Base-by-base conservation (phyloP, 2,329 filamentous ascomycete genomes). In the Fusarium subglutinans region DNA sequence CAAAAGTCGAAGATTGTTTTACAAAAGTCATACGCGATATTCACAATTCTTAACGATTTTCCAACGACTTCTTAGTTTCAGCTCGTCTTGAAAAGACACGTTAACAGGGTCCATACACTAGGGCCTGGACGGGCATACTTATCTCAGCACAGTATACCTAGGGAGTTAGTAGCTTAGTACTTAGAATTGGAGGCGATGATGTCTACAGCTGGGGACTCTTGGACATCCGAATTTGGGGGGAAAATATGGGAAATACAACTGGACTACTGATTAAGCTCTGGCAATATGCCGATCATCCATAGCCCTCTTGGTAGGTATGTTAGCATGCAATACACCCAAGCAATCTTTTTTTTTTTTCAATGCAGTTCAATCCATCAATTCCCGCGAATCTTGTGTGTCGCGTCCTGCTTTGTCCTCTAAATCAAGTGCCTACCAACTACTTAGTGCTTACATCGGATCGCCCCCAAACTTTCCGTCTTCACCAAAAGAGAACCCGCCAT, bases 361-460 rank as follows among this genome's bases (percentile, higher is more conserved):
- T 48, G 20, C 22, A 33, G 28, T 30, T 50, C 28, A 30, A n/a
- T 30, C 13, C 45, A n/a, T 35, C 17, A 38, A 18, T 43, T 9
- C 35, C 15, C 15, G 3, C 26, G 18, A 38, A 44, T 56, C 26
- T 24, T 26, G 47, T 44, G 28, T 30, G 44, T 41, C 28, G 35
- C 20, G 22, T 28, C 37, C 14, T 55, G 38, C 45, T 68, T 66
- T 72, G 58, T 68, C 54, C 51, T 54, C 44, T 22, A 56, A 26
- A 45, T 51, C 33, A 57, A 56, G 56, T 58, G 41, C 53, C 35
- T 54, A 38, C 53, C 48, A 53, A 38, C 54, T 47, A 37, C 58
- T 28, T 70, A 70, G 69, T 63, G 69, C 69, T 72, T 72, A 72
- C 69, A 35, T 55, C 48, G 18, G 30, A 60, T 48, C 45, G 40